Evolutionary conservation across 2,329 filamentous ascomycete species (phyloP).

Genomic region (Alternaria arbusti): DNA sequence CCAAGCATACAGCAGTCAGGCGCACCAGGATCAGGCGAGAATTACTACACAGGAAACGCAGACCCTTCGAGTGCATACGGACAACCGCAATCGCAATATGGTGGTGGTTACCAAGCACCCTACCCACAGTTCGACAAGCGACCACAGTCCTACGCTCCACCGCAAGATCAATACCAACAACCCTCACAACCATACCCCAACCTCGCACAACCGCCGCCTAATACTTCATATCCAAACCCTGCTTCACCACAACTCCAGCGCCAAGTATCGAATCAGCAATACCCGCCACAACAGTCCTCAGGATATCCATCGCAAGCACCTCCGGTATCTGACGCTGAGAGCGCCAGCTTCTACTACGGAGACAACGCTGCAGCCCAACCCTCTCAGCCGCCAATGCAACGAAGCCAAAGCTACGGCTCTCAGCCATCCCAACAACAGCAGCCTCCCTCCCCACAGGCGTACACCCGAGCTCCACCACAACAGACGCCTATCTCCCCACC

Average conservation of each 20-base stretch:
- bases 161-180: conserved; percentile 42
- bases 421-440: conserved; percentile 42
- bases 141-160: conserved; percentile 34
- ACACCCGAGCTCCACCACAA: conserved; percentile 31
- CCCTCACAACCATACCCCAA: conserved; percentile 47
- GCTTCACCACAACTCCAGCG: conserved; percentile 48
- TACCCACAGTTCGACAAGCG: conserved; percentile 47
- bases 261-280: conserved; percentile 41
- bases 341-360: conserved; percentile 44
- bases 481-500: conserved; percentile 43
- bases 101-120: conserved; percentile 48
- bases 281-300: conserved; percentile 38
- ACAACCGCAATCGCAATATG: conserved; percentile 60
- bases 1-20: conserved; percentile 63
- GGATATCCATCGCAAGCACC: conserved; percentile 45
- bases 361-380: conserved; percentile 30
- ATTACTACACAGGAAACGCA: conserved; percentile 77
- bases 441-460: conserved; percentile 45
- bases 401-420: conserved; percentile 37
- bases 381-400: conserved; percentile 36
- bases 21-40: conserved; percentile 66
- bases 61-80: conserved; percentile 56
- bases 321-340: conserved; percentile 42
- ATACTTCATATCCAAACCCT: conserved; percentile 37
- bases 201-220: conserved; percentile 35